Conservation (phyloP, 257 asterid species). For the Rhazya stricta region DNA sequence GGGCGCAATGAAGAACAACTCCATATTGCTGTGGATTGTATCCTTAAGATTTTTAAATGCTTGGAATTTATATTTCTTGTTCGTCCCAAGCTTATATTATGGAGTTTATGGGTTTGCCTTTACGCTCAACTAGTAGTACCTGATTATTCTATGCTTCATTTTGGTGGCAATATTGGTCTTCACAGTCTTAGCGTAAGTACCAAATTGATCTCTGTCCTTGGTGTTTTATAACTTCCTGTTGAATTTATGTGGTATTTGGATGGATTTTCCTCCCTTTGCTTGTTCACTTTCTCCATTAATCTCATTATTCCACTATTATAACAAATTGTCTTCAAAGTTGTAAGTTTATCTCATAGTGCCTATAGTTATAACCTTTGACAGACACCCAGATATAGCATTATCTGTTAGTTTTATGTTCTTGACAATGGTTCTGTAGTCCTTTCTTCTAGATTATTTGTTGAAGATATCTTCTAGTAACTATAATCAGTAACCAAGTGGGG, state of each 20-base stretch:
- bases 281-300: neutral
- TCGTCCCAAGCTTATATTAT: constrained; percentile 8
- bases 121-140: constrained; percentile 51
- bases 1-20: constrained; percentile 79
- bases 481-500: neutral
- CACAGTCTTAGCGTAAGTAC: constrained; percentile 91
- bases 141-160: constrained; percentile 66
- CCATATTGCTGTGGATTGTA: constrained; percentile 88
- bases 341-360: neutral
- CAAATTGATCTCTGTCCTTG: neutral
- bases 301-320: neutral
- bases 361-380: neutral
- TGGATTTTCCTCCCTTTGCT: neutral
- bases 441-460: neutral
- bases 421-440: neutral
- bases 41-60: constrained; percentile 32
- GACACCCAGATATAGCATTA: neutral
- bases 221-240: neutral
- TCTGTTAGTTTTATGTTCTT: neutral
- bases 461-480: neutral
- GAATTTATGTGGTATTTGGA: neutral
- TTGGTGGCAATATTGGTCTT: constrained; percentile 85
- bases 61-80: constrained; percentile 3
- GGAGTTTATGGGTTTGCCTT: constrained; percentile 36
- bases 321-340: neutral